Conservation (phyloP, 2,329 filamentous ascomycete species). For the Venturiaceae sp. region DNA sequence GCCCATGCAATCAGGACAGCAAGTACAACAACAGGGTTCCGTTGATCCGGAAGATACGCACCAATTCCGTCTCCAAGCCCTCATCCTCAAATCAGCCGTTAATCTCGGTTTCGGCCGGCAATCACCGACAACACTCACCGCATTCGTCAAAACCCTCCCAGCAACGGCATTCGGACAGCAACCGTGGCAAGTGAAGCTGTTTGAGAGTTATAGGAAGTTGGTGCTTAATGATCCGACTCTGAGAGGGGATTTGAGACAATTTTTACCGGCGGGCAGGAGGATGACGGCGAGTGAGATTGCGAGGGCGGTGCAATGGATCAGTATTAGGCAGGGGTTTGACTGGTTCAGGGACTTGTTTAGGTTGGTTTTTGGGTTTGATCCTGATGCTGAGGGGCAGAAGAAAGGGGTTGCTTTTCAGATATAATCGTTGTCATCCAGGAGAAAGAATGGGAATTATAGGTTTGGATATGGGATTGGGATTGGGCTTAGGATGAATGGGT, state of each 20-base stretch:
- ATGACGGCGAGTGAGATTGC: slow-evolving; percentile 67
- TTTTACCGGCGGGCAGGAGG: slow-evolving; percentile 31
- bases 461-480: not conserved
- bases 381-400: slow-evolving; percentile 64
- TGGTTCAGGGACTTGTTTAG: slow-evolving; percentile 78
- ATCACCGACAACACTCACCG: slow-evolving; percentile 48
- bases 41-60: slow-evolving; percentile 60
- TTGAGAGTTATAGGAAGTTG: slow-evolving; percentile 72
- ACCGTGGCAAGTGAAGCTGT: slow-evolving; percentile 58
- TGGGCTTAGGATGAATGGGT: not conserved
- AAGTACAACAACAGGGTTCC: slow-evolving; percentile 20
- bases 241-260: slow-evolving; percentile 34
- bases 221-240: slow-evolving; percentile 66
- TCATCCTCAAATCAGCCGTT: slow-evolving; percentile 78
- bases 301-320: slow-evolving; percentile 69
- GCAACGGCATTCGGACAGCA: slow-evolving; percentile 68
- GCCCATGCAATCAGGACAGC: slow-evolving; percentile 39
- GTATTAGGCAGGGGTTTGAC: slow-evolving; percentile 58
- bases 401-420: slow-evolving; percentile 39
- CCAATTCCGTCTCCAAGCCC: slow-evolving; percentile 63
- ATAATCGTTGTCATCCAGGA: too few relatives aligned
- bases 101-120: slow-evolving; percentile 66
- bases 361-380: slow-evolving; percentile 73
- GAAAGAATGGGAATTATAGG: too few relatives aligned
- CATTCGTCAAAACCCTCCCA: slow-evolving; percentile 67